Conservation (phyloP, 495 filamentous ascomycete genomes). For the Penicillium chermesinum region DNA sequence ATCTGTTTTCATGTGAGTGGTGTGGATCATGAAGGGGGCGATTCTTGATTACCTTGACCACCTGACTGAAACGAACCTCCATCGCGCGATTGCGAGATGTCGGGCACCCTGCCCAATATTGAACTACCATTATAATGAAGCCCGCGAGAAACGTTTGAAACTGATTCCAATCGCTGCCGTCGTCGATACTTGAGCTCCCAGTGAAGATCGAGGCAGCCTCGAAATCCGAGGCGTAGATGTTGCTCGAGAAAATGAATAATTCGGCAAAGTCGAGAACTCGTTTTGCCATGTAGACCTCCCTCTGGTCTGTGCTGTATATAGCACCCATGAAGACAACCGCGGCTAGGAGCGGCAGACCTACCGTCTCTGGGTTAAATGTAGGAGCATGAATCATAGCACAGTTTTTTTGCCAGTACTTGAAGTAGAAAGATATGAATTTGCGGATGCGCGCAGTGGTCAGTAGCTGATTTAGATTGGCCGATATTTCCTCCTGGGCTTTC, state of each 20-base stretch:
- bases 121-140: conserved; percentile 35
- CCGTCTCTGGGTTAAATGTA: conserved; percentile 35
- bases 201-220: conserved; percentile 33
- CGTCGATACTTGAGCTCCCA: conserved; percentile 16
- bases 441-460: conserved; percentile 40
- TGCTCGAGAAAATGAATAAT: conserved; percentile 40
- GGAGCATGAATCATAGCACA: conserved; percentile 39
- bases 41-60: conserved; percentile 29
- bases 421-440: conserved; percentile 38
- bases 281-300: conserved; percentile 35
- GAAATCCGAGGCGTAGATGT: conserved; percentile 37
- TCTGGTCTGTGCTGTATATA: conserved; percentile 41
- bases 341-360: conserved; percentile 34
- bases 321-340: conserved; percentile 43
- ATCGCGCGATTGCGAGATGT: conserved; percentile 38
- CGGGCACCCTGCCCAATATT: conserved; percentile 45
- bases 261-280: conserved; percentile 44
- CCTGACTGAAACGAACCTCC: conserved; percentile 41
- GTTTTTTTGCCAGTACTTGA: conserved; percentile 44
- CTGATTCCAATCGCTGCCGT: conserved; percentile 32
- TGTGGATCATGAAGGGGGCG: background rate
- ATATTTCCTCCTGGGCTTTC: conserved; percentile 39
- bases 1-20: conserved; percentile 9
- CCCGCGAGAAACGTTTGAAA: conserved; percentile 45
- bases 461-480: conserved; percentile 32